These are phyloP conservation scores for Panellus pusillus DNA, from an alignment of 768 basidiomycete genomes.

Conservation along the genomic window DNA sequence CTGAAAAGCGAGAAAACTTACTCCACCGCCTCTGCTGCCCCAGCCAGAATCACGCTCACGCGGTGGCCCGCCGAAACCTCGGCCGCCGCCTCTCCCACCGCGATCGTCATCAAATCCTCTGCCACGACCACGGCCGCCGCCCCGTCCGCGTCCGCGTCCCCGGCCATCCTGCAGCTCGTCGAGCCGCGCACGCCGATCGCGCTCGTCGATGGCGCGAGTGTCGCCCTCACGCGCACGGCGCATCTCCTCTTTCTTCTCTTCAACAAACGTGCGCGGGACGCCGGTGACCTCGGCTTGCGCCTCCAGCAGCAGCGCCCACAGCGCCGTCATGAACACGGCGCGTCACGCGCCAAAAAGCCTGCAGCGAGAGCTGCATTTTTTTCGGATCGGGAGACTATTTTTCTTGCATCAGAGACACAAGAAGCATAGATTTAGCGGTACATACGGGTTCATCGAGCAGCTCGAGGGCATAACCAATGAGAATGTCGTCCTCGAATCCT, in stretches of 20 bases:
- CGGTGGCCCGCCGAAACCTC: slow-evolving; percentile 32
- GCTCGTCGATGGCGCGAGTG: slow-evolving; percentile 63
- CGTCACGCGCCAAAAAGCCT: slow-evolving; percentile 91
- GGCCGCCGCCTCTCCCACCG: slow-evolving; percentile 47
- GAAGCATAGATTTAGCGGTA: not conserved
- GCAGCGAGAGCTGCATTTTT: slow-evolving; percentile 94
- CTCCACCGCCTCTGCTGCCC: slow-evolving; percentile 65
- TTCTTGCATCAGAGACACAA: not conserved
- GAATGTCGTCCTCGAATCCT: slow-evolving; percentile 95
- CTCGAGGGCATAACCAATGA: slow-evolving; percentile 95
- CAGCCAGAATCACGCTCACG: slow-evolving; percentile 62
- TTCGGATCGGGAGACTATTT: slow-evolving; percentile 68
- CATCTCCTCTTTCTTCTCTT: slow-evolving; percentile 92
- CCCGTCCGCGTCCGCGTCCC: slow-evolving; percentile 54
- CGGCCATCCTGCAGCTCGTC: slow-evolving; percentile 69
- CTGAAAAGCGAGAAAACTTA: slow-evolving; percentile 26
- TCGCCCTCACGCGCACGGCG: slow-evolving; percentile 66
- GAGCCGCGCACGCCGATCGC: slow-evolving; percentile 65
- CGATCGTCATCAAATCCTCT: slow-evolving; percentile 47
- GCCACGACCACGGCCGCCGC: slow-evolving; percentile 52
- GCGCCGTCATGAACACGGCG: slow-evolving; percentile 78
- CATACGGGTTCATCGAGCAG: slow-evolving; percentile 91
- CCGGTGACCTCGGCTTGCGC: slow-evolving; percentile 88
- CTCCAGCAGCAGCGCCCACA: slow-evolving; percentile 92
- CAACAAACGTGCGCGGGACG: slow-evolving; percentile 86